A percentile compares a stretch with the other conserved stretches of the same genome.
These are phyloP conservation scores for Cicer judaicum DNA, from an alignment of 306 rosid genomes.

Conservation along the genomic window DNA sequence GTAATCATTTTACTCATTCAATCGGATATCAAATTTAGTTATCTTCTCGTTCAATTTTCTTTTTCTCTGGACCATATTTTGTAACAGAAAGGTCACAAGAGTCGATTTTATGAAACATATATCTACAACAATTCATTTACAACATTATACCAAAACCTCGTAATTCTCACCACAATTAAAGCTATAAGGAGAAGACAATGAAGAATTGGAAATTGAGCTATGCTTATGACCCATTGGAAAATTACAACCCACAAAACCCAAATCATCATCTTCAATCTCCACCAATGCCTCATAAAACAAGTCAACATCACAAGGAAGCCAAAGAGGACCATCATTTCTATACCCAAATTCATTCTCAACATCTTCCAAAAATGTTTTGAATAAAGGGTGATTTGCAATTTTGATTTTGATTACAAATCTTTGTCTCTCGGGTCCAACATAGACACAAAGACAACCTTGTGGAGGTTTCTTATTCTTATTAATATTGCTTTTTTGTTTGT, in stretches of 20 bases:
- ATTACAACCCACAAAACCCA: slow-evolving; percentile 9
- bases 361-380: slow-evolving; percentile 63
- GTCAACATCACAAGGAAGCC: slow-evolving; percentile 71
- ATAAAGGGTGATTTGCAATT: slow-evolving; percentile 62
- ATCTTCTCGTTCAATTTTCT: too few species aligned
- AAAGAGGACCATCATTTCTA: slow-evolving; percentile 64
- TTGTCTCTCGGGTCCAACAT: slow-evolving; percentile 64
- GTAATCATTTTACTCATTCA: too few species aligned
- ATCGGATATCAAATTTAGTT: too few species aligned
- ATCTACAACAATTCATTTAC: background rate
- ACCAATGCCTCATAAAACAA: slow-evolving; percentile 57
- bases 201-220: background rate
- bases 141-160: slow-evolving; percentile 14
- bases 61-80: too few species aligned
- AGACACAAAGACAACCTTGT: slow-evolving; percentile 60
- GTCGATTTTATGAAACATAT: too few species aligned
- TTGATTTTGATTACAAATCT: slow-evolving; percentile 60
- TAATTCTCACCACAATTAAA: background rate
- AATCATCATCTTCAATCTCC: slow-evolving; percentile 23
- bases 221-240: slow-evolving; percentile 11
- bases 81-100: too few species aligned
- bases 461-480: slow-evolving; percentile 42
- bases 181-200: slow-evolving; percentile 30
- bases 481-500: background rate
- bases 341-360: slow-evolving; percentile 73